Evolutionary conservation across 495 filamentous ascomycete genomes (phyloP), one percentile per base, ranked within the genome.

Genomic region (Penicillium mononematosum): DNA sequence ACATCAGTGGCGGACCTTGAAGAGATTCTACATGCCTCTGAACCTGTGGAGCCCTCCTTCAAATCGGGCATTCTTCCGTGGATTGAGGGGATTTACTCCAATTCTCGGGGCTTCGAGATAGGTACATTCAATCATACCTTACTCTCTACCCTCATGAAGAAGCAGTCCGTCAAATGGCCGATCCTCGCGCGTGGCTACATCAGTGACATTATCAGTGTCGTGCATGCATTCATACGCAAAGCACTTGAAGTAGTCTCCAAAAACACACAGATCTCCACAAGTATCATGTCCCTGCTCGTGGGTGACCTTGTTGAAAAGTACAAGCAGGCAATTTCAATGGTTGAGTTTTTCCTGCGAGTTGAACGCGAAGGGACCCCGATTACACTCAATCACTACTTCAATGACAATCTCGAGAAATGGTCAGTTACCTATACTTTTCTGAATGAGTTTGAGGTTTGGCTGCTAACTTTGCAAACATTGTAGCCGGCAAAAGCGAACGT

Each of bases 371-470:
- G 74, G 0, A 70, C 56, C 0, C 77, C 77, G 2, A 58, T 74
- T 32, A 88, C 85, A 0, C 57, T 75, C 14, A 81, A 84, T 53
- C 79, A 82, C 50, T 80, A 78, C 46, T 79, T 87, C 57, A 80
- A 72, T 42, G 73, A 78, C 4, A 77, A 73, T 29, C 62, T 86
- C 0, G 65, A 82, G 50, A 75, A 75, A 55, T 59, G 64, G 74
- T 75, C 55, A 59, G 50, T 54, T 1, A 29, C 16, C 14, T 6
- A 17, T 0, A 17, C 8, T 46, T 31, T 11, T 4, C 29, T 46
- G 32, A 46, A 6, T 8, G 9, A 0, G 5, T 46, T 5, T 17
- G 3, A 4, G 11, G 1, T n/a, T n/a, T 6, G 5, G 0, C 5
- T 7, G 6, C 45, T 46, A 29, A 46, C 24, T 5, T 31, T 31